Evolutionary conservation across 176 grass and related monocot genomes (phyloP).

Genomic region (Cymbopogon citratus): DNA sequence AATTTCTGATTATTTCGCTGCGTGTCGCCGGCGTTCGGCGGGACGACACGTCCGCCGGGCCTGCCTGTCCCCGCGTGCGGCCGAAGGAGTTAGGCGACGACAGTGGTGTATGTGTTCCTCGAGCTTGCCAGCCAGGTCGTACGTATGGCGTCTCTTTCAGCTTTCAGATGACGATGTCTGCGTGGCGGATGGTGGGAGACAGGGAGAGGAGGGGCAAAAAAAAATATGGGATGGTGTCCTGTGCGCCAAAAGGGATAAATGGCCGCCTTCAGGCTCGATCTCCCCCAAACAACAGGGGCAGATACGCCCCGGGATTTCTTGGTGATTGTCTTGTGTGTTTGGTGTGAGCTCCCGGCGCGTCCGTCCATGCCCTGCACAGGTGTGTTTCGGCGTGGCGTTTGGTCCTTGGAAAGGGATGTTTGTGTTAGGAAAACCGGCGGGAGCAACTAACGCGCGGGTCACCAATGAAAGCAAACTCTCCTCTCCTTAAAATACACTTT

Average conservation of each 20-base stretch:
- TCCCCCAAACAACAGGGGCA: not conserved
- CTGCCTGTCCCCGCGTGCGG: constrained; percentile 13
- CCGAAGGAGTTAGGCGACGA: constrained; percentile 12
- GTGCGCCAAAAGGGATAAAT: not conserved
- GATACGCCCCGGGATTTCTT: constrained; percentile 13
- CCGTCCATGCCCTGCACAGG: not conserved
- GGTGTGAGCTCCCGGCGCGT: not conserved
- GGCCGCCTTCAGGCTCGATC: not conserved
- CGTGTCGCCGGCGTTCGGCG: not conserved
- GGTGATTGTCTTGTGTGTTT: not conserved
- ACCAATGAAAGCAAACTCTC: not conserved
- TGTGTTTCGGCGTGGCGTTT: not conserved
- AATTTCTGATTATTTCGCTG: no score
- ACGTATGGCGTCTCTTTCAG: not conserved
- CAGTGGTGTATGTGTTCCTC: not conserved
- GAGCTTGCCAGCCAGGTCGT: not conserved
- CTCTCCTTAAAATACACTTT: not conserved
- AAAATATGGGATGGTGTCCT: not conserved
- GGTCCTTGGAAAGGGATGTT: constrained; percentile 3
- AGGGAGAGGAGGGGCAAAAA: not conserved
- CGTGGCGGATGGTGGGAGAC: not conserved
- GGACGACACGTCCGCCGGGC: constrained; percentile 5
- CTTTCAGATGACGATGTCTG: constrained; percentile 5
- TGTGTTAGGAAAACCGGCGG: not conserved
- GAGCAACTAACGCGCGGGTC: not conserved